Conservation (phyloP, 2,329 filamentous ascomycete genomes). For the Helotiales sp. region DNA sequence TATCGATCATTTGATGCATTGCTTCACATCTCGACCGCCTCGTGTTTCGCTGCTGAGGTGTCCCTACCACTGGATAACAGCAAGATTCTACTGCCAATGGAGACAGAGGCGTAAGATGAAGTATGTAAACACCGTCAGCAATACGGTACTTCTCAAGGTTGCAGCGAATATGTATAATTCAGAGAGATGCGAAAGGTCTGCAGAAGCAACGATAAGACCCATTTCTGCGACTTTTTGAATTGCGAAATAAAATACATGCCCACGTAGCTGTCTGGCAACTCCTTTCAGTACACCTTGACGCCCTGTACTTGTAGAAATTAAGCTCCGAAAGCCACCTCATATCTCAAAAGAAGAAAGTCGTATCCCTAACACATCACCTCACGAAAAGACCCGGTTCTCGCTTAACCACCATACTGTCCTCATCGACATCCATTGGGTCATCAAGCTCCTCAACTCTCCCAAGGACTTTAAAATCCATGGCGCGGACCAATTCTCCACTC, state of each 20-base stretch:
- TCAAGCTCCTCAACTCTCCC: slow-evolving; percentile 4
- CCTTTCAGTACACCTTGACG: neutral
- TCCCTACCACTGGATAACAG: no score
- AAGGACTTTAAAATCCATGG: slow-evolving; percentile 1
- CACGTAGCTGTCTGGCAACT: neutral
- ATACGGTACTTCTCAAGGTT: no score
- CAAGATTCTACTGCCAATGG: no score
- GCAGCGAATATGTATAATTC: no score
- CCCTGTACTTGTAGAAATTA: neutral
- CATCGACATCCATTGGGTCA: slow-evolving; percentile 15
- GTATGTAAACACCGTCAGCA: no score
- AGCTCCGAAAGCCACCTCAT: neutral
- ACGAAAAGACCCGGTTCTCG: neutral
- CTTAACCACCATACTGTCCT: slow-evolving; percentile 1
- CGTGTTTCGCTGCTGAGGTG: no score
- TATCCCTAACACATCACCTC: neutral
- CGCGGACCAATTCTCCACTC: slow-evolving; percentile 35
- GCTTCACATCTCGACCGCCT: no score
- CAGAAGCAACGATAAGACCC: neutral
- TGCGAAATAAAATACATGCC: neutral
- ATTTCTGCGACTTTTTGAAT: neutral
- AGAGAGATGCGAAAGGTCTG: no score
- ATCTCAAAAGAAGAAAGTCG: neutral
- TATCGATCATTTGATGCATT: no score
- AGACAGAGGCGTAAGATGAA: no score